Conservation (phyloP, 2,329 filamentous ascomycete species). For the Arthrobotrys sinensis region DNA sequence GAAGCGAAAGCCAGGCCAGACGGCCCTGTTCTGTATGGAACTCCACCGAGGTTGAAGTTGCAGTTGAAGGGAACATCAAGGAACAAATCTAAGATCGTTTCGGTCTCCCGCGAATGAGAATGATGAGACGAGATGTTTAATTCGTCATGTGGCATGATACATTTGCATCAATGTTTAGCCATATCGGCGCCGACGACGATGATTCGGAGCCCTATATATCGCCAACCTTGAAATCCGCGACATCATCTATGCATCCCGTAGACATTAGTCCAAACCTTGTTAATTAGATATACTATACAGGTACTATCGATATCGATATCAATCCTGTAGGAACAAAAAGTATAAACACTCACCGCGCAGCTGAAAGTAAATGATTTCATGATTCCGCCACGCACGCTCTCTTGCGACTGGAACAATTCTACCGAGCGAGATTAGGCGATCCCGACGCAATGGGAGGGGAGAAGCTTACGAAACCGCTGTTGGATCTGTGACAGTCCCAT, state of each 20-base stretch:
- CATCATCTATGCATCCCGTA: constrained; percentile 17
- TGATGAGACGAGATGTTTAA: constrained; percentile 24
- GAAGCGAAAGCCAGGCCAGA: constrained; percentile 33
- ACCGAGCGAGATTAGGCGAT: constrained; percentile 59
- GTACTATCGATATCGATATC: constrained; percentile 10
- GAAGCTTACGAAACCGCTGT: constrained; percentile 49
- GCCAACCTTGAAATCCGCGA: constrained; percentile 30
- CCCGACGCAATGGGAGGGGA: constrained; percentile 21
- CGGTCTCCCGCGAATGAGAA: constrained; percentile 18
- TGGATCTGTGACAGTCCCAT: constrained; percentile 36
- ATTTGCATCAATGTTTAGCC: no score
- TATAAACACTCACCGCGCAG: background rate
- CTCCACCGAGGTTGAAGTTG: constrained; percentile 17
- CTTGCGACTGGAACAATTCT: constrained; percentile 25
- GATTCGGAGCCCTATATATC: constrained; percentile 17
- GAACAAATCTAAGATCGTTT: constrained; percentile 13
- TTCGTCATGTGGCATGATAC: constrained; percentile 34
- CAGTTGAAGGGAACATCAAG: constrained; percentile 1
- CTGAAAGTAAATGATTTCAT: background rate
- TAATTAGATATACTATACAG: background rate
- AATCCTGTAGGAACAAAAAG: background rate
- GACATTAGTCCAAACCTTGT: constrained; percentile 18
- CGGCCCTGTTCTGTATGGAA: constrained; percentile 10
- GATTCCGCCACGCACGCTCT: constrained; percentile 14
- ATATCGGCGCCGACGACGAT: constrained; percentile 14